These are phyloP conservation scores for Aspergillus nidulans DNA, from an alignment of 495 filamentous ascomycete species.

Conservation along the genomic window DNA sequence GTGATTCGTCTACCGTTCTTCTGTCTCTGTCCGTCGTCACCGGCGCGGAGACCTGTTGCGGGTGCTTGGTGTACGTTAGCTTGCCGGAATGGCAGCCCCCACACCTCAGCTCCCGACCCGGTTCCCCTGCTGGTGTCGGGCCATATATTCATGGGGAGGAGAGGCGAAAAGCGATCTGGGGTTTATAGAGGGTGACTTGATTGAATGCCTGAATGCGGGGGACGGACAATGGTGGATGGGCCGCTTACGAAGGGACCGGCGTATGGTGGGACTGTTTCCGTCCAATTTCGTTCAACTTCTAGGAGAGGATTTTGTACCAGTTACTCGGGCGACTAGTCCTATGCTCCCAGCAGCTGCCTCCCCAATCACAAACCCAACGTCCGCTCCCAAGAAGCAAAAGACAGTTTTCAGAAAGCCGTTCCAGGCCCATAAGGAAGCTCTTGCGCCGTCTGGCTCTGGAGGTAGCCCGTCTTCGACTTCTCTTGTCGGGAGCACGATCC, in stretches of 20 bases:
- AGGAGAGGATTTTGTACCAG: slow-evolving; percentile 74
- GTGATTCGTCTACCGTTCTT: not conserved
- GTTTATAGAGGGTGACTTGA: slow-evolving; percentile 95
- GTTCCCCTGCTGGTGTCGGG: slow-evolving; percentile 95
- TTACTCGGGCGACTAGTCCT: slow-evolving; percentile 72
- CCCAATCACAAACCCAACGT: slow-evolving; percentile 44
- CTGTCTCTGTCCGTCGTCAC: not conserved
- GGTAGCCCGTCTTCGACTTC: slow-evolving; percentile 27
- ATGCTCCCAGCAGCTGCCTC: slow-evolving; percentile 40
- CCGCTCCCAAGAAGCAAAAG: slow-evolving; percentile 46
- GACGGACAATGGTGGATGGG: slow-evolving; percentile 99
- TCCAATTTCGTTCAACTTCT: slow-evolving; percentile 96
- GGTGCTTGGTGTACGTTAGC: slow-evolving; percentile 2
- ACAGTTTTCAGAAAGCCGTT: slow-evolving; percentile 51
- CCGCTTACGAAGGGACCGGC: slow-evolving; percentile 75
- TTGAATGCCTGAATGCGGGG: slow-evolving; percentile 95
- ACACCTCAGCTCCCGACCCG: slow-evolving; percentile 69
- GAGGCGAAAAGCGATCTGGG: slow-evolving; percentile 93
- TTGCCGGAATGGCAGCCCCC: slow-evolving; percentile 49
- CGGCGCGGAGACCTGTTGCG: not conserved
- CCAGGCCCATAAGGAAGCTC: slow-evolving; percentile 50
- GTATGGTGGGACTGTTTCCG: slow-evolving; percentile 86
- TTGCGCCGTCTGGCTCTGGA: slow-evolving; percentile 41
- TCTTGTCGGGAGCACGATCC: slow-evolving; percentile 38
- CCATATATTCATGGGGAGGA: slow-evolving; percentile 95